These are phyloP conservation scores for Fusarium mundagurra DNA, from an alignment of 2,329 filamentous ascomycete species.

Conservation along the genomic window DNA sequence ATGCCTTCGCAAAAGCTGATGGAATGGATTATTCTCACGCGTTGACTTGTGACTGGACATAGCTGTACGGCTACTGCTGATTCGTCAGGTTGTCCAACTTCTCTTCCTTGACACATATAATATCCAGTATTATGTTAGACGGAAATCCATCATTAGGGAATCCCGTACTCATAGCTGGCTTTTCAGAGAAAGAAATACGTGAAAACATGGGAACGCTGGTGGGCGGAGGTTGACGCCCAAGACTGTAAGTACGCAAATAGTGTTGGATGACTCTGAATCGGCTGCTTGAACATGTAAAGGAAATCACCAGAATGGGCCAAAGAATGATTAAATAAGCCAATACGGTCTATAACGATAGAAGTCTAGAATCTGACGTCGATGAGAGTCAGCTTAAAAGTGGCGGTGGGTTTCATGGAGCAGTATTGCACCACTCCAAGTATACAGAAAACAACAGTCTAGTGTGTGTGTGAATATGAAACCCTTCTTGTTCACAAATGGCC, in stretches of 20 bases:
- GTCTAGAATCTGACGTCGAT: not conserved
- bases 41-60: not conserved
- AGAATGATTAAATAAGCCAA: not conserved
- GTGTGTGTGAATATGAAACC: not conserved
- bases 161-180: not conserved
- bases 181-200: not conserved
- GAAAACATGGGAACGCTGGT: not conserved
- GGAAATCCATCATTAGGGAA: not conserved
- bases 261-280: too few species aligned
- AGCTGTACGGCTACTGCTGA: not conserved
- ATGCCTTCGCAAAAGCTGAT: not conserved
- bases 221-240: not conserved
- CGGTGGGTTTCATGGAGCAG: not conserved
- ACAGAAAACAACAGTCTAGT: not conserved
- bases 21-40: not conserved
- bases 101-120: not conserved
- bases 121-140: not conserved
- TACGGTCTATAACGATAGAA: not conserved
- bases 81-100: not conserved
- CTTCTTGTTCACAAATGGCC: not conserved
- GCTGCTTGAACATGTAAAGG: not conserved
- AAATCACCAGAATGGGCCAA: not conserved
- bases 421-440: not conserved
- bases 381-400: not conserved
- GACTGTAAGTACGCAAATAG: not conserved